These are phyloP conservation scores for Sclerotinia spermophila DNA, from an alignment of 2,329 filamentous ascomycete genomes.

Conservation along the genomic window DNA sequence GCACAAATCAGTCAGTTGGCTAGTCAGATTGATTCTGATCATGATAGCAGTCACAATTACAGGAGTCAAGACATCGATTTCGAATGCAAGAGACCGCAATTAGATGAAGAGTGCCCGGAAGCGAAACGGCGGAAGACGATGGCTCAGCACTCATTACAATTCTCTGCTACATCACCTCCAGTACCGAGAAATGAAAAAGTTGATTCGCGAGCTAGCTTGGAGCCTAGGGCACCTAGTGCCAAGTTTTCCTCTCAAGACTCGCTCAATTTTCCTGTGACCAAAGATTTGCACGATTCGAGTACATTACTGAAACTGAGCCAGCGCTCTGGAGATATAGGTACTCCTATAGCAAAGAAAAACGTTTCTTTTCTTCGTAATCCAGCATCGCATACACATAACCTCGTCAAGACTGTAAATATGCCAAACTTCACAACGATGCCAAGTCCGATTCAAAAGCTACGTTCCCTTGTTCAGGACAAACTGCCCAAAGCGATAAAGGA, in stretches of 20 bases:
- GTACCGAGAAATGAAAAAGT: not conserved
- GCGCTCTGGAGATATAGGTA: slow-evolving; percentile 44
- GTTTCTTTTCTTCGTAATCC: not conserved
- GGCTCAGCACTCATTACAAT: not conserved
- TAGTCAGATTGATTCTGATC: not conserved
- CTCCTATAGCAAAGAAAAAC: not conserved
- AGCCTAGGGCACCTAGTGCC: not conserved
- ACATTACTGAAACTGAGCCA: slow-evolving; percentile 66
- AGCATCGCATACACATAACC: not conserved
- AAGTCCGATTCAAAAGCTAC: not conserved
- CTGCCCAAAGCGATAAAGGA: not conserved
- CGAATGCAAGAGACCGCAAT: not conserved
- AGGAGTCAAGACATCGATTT: not conserved
- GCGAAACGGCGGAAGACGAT: not conserved
- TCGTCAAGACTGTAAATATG: not conserved
- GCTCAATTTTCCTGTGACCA: slow-evolving; percentile 70
- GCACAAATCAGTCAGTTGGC: not conserved
- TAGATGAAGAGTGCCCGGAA: not conserved
- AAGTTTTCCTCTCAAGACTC: slow-evolving; percentile 39
- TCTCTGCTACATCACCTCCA: not conserved
- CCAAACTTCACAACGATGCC: not conserved
- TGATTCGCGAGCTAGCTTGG: slow-evolving; percentile 9
- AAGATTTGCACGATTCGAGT: slow-evolving; percentile 65
- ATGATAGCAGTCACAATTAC: not conserved
- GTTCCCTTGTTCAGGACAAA: not conserved